Evolutionary conservation across 768 basidiomycete species (phyloP).

Genomic region (Lactarius evosmus): DNA sequence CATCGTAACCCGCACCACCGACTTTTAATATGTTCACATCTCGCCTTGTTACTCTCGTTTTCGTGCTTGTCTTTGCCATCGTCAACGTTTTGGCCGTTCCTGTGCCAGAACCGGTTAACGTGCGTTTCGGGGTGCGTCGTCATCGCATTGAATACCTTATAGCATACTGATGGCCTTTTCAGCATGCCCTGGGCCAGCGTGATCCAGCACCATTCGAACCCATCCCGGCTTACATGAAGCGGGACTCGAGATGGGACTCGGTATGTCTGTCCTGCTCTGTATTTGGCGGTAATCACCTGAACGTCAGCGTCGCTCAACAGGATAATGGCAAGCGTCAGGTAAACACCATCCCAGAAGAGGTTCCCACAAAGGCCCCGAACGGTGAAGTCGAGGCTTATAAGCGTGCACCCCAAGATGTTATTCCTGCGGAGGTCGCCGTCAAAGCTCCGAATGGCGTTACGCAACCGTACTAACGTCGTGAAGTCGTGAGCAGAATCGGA

Average conservation of each 20-base stretch:
- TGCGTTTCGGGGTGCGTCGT: constrained; percentile 34
- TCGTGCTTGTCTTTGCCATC: constrained; percentile 44
- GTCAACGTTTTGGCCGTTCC: constrained; percentile 43
- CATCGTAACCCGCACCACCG: constrained; percentile 27
- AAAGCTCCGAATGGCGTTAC: constrained; percentile 27
- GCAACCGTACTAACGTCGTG: not conserved
- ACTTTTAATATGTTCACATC: constrained; percentile 45
- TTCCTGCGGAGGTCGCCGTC: constrained; percentile 32
- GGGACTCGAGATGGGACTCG: constrained; percentile 17
- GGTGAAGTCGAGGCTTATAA: constrained; percentile 36
- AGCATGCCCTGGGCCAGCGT: constrained; percentile 27
- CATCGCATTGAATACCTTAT: not conserved
- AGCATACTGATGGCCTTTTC: constrained; percentile 1
- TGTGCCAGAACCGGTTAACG: constrained; percentile 39
- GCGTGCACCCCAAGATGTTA: constrained; percentile 12
- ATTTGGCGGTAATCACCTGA: not conserved
- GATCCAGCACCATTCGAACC: constrained; percentile 38
- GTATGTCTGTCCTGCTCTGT: not conserved
- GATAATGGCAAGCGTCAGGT: not conserved
- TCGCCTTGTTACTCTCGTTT: constrained; percentile 39
- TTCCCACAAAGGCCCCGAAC: constrained; percentile 36
- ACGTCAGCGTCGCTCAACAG: not conserved
- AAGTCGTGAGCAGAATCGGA: constrained; percentile 8
- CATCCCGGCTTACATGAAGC: constrained; percentile 45
- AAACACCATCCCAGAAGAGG: constrained; percentile 36